Evolutionary conservation across 352 stramenopile species (phyloP), one percentile per base, ranked within the genome.

Genomic region (Globisporangium nunn): DNA sequence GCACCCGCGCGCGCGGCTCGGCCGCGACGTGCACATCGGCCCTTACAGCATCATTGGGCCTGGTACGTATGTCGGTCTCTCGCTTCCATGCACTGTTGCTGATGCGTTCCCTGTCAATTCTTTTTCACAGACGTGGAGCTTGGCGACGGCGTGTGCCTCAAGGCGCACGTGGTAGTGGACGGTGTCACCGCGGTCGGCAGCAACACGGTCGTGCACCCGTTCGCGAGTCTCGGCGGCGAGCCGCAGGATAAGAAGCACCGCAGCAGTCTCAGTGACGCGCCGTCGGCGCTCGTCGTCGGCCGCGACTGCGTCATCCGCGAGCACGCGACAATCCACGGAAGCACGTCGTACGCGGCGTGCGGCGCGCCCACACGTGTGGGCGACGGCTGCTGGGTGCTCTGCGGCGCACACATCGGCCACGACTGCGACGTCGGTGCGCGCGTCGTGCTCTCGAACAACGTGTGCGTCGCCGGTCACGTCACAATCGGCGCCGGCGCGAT

Each of bases 391-490:
- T 93, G 81, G 82, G 61, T 93, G 46, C 58, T 93, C 11, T 90
- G 80, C 50, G 77, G 81, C 6, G 72, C 80, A 8, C 84, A 93
- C 60, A 71, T 93, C 17, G 84, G 72, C 2, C 84, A 93, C 59
- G 84, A 93, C 56, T 74, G 70, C 14, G 62, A 72, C 4, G 66
- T 93, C 4, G 81, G 81, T 14, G 67, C 67, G 37, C 75, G 80
- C 31, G 81, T 91, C 31, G 80, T 92, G 28, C 72, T 93, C 33
- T 89, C 79, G 28, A 93, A 93, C 62, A 88, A 91, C 54, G 82
- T 88, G 7, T 89, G 79, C 54, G 71, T 93, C 49, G 84, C 84
- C 50, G 84, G 84, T 30, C 84, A 93, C 59, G 84, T 93, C 0
- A 65, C 72, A 12, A 88, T 93, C 52, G 78, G 80, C 50, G 76